Evolutionary conservation across 2,329 filamentous ascomycete species (phyloP).

Genomic region (Fusarium drepaniforme): DNA sequence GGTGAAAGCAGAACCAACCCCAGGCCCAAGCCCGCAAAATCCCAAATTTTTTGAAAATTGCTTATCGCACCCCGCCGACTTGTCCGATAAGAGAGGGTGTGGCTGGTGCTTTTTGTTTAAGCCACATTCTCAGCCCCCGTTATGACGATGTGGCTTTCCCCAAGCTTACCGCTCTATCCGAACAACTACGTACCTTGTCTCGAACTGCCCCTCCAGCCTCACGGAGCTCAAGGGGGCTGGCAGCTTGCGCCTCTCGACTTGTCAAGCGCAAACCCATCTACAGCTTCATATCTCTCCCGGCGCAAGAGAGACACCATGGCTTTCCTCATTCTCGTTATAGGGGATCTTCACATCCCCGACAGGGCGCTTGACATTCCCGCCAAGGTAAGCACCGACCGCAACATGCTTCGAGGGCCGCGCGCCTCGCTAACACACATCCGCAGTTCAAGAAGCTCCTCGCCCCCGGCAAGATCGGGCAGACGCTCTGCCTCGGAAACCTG

Average conservation of each 20-base stretch:
- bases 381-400: constrained; percentile 70
- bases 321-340: constrained; percentile 90
- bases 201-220: constrained; percentile 47
- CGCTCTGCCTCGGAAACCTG: constrained; percentile 83
- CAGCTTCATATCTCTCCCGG: constrained; percentile 39
- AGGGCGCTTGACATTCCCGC: constrained; percentile 89
- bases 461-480: constrained; percentile 86
- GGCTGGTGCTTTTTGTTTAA: constrained; percentile 8
- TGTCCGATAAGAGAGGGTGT: constrained; percentile 38
- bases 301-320: constrained; percentile 71
- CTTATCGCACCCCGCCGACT: constrained; percentile 46
- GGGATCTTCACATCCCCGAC: constrained; percentile 94
- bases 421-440: constrained; percentile 40
- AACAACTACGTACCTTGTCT: constrained; percentile 35
- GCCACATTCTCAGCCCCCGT: constrained; percentile 37
- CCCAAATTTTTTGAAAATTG: constrained; percentile 46
- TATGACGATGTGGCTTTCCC: constrained; percentile 33
- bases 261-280: constrained; percentile 34
- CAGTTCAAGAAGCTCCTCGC: constrained; percentile 90
- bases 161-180: constrained; percentile 48
- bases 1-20: constrained; percentile 40
- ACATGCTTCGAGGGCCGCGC: constrained; percentile 22
- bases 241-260: constrained; percentile 37
- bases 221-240: constrained; percentile 42
- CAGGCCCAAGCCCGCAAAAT: constrained; percentile 37